Conservation (phyloP, 2,329 filamentous ascomycete genomes). For the Stagonosporopsis vannaccii region DNA sequence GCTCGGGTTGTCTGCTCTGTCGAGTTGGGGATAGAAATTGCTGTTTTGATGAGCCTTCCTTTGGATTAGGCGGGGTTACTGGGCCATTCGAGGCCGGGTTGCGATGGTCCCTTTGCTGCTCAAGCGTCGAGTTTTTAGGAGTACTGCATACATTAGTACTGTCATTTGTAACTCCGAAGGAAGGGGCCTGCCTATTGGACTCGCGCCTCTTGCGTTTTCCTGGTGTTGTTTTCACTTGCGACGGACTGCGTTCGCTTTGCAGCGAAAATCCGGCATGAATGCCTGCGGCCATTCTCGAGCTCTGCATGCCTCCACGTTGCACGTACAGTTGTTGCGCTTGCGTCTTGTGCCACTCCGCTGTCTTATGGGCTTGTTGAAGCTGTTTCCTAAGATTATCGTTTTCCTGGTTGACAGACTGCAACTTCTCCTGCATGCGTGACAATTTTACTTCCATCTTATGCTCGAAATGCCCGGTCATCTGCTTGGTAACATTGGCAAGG, state of each 20-base stretch:
- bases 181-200: neutral
- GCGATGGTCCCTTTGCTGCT: neutral
- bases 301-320: neutral
- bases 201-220: conserved; percentile 5
- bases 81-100: neutral
- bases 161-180: rapidly evolving
- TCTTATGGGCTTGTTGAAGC: neutral
- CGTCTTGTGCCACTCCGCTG: neutral
- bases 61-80: neutral
- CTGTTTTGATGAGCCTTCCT: neutral
- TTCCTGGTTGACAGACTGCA: neutral
- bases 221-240: neutral
- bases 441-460: neutral
- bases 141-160: neutral
- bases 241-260: neutral
- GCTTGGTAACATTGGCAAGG: neutral
- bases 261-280: conserved; percentile 1
- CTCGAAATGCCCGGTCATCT: neutral
- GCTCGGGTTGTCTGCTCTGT: neutral
- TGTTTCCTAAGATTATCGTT: conserved; percentile 2
- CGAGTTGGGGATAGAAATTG: neutral
- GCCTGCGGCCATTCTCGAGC: neutral
- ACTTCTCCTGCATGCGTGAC: neutral
- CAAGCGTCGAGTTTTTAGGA: neutral
- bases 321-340: neutral